Evolutionary conservation across 345 rosid species (phyloP).

Genomic region (Orychophragmus violaceus): DNA sequence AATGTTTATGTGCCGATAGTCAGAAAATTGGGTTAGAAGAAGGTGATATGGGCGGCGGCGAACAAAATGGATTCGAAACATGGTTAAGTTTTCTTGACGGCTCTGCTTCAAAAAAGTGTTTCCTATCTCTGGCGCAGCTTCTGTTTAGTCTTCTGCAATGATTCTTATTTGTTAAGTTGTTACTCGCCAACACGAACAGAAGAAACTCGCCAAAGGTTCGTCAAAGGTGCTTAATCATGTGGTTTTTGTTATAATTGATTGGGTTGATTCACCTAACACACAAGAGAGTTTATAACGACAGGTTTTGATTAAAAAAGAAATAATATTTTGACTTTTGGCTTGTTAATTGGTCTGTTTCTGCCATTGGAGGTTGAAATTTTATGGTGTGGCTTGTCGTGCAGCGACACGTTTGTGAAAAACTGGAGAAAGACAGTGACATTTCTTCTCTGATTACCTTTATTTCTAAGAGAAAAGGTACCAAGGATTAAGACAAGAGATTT

Average conservation of each 20-base stretch:
- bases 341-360: constrained; percentile 5
- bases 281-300: no score
- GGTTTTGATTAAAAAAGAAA: neutral
- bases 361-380: neutral
- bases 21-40: constrained; percentile 77
- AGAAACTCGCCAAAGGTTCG: neutral
- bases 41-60: constrained; percentile 88
- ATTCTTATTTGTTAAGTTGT: neutral
- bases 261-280: no score
- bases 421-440: neutral
- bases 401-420: neutral
- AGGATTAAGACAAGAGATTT: constrained; percentile 18
- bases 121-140: no score
- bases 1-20: constrained; percentile 81
- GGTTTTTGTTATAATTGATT: no score
- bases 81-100: constrained; percentile 83
- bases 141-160: neutral
- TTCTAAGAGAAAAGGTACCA: neutral
- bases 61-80: constrained; percentile 72
- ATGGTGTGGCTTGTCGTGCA: neutral
- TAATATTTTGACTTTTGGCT: no score
- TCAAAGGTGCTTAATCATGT: no score
- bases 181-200: neutral
- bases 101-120: constrained; percentile 73
- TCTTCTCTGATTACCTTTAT: neutral